These are phyloP conservation scores for Ustilago hordei DNA, from an alignment of 1,284 basidiomycete species.

Conservation along the genomic window DNA sequence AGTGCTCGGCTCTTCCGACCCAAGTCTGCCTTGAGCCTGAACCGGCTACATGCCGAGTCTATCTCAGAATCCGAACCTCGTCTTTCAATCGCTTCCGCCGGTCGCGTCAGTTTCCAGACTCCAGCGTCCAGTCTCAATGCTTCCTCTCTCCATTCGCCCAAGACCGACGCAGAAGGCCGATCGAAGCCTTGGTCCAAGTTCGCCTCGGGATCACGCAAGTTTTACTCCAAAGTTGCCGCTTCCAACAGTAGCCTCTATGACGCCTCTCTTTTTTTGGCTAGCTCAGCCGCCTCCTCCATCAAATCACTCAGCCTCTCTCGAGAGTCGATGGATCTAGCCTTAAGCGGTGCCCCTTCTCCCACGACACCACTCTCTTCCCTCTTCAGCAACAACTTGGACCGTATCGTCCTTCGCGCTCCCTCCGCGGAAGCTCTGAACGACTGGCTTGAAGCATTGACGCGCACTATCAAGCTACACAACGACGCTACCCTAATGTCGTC, in stretches of 20 bases:
- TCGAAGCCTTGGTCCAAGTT: constrained; percentile 28
- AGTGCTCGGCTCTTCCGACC: constrained; percentile 17
- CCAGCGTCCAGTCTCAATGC: not conserved
- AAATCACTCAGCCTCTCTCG: constrained; percentile 12
- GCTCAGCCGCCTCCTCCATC: constrained; percentile 7
- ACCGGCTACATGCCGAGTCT: constrained; percentile 8
- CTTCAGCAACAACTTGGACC: constrained; percentile 6
- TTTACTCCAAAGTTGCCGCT: constrained; percentile 18
- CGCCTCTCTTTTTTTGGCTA: not conserved
- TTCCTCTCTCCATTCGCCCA: not conserved
- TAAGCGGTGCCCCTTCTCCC: constrained; percentile 24
- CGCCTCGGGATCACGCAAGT: constrained; percentile 25
- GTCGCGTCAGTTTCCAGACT: constrained; percentile 17
- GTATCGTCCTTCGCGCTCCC: constrained; percentile 10
- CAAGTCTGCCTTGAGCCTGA: constrained; percentile 27
- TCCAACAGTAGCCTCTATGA: constrained; percentile 9
- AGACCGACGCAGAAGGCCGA: not conserved
- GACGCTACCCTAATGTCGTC: not conserved
- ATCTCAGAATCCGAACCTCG: constrained; percentile 12
- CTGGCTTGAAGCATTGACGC: constrained; percentile 29
- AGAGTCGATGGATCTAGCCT: constrained; percentile 9
- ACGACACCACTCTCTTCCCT: constrained; percentile 11
- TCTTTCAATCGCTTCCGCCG: constrained; percentile 1
- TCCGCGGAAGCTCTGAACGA: constrained; percentile 2
- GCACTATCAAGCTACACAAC: constrained; percentile 28